Evolutionary conservation across 164 flowering plant species (phyloP).

Genomic region (Vitis rotundifolia): DNA sequence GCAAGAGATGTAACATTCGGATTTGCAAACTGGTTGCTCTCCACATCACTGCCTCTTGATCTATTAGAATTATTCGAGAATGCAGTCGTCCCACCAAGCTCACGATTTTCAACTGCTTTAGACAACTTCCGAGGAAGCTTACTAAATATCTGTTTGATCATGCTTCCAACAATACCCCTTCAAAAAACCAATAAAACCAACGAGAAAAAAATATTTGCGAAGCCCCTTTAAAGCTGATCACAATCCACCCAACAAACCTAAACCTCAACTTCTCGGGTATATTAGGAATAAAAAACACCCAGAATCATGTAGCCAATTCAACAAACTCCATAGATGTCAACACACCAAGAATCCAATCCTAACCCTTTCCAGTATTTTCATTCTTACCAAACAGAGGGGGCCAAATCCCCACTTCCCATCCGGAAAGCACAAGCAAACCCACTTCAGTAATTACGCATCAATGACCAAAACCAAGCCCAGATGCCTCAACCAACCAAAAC

Average conservation of each 20-base stretch:
- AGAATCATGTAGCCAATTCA: not conserved
- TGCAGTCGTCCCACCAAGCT: conserved; percentile 15
- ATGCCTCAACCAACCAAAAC: conserved; percentile 2
- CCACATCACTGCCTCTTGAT: conserved; percentile 22
- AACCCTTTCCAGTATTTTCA: not conserved
- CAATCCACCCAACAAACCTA: not conserved
- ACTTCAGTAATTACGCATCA: not conserved
- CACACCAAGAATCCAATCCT: not conserved
- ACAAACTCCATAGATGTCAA: not conserved
- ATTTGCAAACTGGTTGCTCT: conserved; percentile 14
- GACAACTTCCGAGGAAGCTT: conserved; percentile 38
- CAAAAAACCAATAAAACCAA: conserved; percentile 1
- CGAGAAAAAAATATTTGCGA: not conserved
- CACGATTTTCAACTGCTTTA: conserved; percentile 20
- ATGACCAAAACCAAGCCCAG: not conserved
- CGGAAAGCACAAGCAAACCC: not conserved
- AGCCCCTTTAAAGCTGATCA: not conserved
- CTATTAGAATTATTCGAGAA: conserved; percentile 16
- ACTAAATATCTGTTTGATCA: conserved; percentile 32
- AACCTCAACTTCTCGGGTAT: not conserved
- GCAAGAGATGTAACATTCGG: conserved; percentile 4
- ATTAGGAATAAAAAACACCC: not conserved
- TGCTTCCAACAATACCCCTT: conserved; percentile 13
- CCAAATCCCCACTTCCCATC: not conserved
- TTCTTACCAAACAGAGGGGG: not conserved